Base-by-base conservation (phyloP, 2,329 filamentous ascomycete species). In the Phaeomoniella chlamydospora region DNA sequence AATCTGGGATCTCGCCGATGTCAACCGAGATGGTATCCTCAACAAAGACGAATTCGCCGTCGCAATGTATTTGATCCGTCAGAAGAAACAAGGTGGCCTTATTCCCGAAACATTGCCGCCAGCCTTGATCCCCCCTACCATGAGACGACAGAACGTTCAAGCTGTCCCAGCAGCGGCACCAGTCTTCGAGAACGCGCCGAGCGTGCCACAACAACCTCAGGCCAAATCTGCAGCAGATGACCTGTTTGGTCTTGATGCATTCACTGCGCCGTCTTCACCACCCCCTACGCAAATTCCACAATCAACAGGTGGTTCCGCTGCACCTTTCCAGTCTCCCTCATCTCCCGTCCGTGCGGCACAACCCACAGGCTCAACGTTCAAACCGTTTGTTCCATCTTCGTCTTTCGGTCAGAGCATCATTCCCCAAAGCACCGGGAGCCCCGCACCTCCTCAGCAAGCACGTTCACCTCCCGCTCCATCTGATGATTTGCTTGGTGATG, bases 1-100 rank as follows among this genome's bases (percentile, higher is more conserved):
- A 49, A 93, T 98, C 43, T 98, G 90, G 90, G 90, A 98, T 55
- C 72, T 98, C 18, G 80, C 90, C 11, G 90, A 98, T 58, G 85
- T 94, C 57, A 85, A 84, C 51, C 90, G 85, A 5, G 81, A 87
- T 46, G 90, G 90, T 9, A 78, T 80, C 39, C 65, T 98, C 38
- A 86, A 72, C 33, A 76, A 74, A 47, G 90, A 98, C 46, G 87
- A 94, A 49, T 98, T 98, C 53, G 86, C 90, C 0, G 86, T 98
- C 33, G 88, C 90, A 36, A 94, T 98, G 87, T 92, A 92, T 53
- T 68, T 98, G 35, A 94, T 98, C 48, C 75, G 87, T 41, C 83
- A 93, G 54, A 87, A 94, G 55, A 73, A 87, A 37, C 66, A 68
- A 13, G 54, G 62, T 18, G 61, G 60, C 29, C 64, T 73, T 17